Evolutionary conservation across 164 flowering plant species (phyloP).

Genomic region (Dillenia suffruticosa): DNA sequence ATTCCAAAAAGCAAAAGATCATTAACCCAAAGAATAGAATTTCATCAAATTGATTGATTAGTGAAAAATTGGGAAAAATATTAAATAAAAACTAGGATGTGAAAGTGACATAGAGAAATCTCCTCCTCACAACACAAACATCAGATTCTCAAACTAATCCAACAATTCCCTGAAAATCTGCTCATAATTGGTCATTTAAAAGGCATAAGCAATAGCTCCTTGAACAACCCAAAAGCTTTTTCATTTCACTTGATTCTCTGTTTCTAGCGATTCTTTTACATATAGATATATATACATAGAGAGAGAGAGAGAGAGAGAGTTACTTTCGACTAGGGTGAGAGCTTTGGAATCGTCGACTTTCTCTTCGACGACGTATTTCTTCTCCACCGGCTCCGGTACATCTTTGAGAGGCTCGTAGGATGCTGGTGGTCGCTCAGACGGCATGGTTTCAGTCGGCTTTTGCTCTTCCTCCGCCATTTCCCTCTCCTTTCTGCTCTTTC

Average conservation of each 20-base stretch:
- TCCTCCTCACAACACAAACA: background rate
- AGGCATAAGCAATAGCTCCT: background rate
- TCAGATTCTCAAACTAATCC: background rate
- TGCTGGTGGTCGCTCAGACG: constrained; percentile 10
- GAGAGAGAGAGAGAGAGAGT: constrained; percentile 1
- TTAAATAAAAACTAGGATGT: background rate
- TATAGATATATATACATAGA: background rate
- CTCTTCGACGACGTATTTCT: constrained; percentile 32
- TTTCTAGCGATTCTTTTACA: background rate
- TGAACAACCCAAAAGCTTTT: background rate
- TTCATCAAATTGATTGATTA: too few species aligned
- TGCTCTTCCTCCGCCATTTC: too few species aligned
- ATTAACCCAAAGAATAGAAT: too few species aligned
- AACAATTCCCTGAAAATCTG: background rate
- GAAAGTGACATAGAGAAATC: background rate
- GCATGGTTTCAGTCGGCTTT: background rate
- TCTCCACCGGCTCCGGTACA: constrained; percentile 33
- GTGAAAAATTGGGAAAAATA: background rate
- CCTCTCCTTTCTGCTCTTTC: too few species aligned
- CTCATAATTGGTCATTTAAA: too few species aligned
- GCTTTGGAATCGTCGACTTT: constrained; percentile 50
- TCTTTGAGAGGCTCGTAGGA: constrained; percentile 19
- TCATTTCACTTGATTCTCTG: background rate
- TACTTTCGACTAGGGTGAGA: constrained; percentile 46
- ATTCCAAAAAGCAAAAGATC: too few species aligned